Base-by-base conservation (phyloP, 305 asterid species). In the Solanum hybrid region DNA sequence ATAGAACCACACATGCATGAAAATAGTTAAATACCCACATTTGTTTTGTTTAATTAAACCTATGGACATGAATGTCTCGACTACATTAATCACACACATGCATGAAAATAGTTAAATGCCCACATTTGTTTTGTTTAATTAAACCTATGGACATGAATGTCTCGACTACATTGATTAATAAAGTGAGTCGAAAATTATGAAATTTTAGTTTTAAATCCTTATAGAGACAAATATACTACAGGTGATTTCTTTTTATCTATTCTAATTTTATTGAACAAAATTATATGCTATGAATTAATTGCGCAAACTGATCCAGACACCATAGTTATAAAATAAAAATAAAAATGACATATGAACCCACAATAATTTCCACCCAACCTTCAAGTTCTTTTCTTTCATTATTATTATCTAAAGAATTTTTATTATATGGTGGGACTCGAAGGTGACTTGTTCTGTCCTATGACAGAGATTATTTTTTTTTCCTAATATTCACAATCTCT, bases 301-400 rank as follows among this genome's bases (percentile, higher is more conserved):
- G 0, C 15, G 2, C 3, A 26, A 5, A 10, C 3, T 11, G 2
- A 10, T 6, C 0, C 32, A 0, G 14, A 71, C 19, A 11, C 0
- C 15, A 5, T 5, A 0, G 3, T 26, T 71, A 71, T 26, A 71
- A 71, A 71, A 24, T 10, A 26, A 71, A 71, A 71, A 24, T 10
- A 26, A 6, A 12, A 27, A 26, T 60, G 15, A 26, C 15, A 4
- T 14, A 4, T 27, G 29, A 26, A 10, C 51, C 86, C 71, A 14
- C 26, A 42, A 42, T 81, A 81, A 26, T 42, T 81, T 40, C 35
- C 86, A 42, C 35, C 35, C 36, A 24, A 80, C 66, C 34, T 38
- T n/a, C 86, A 38, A 38, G n/a, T 24, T 26, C 69, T 80, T 40
- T 45, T 26, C 86, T 79, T 79, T 79, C 19, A 79, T 32, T 29